Evolutionary conservation across 73 alveolate genomes (phyloP), one percentile per base, ranked within the genome.

Genomic region (Loxodes magnus): DNA sequence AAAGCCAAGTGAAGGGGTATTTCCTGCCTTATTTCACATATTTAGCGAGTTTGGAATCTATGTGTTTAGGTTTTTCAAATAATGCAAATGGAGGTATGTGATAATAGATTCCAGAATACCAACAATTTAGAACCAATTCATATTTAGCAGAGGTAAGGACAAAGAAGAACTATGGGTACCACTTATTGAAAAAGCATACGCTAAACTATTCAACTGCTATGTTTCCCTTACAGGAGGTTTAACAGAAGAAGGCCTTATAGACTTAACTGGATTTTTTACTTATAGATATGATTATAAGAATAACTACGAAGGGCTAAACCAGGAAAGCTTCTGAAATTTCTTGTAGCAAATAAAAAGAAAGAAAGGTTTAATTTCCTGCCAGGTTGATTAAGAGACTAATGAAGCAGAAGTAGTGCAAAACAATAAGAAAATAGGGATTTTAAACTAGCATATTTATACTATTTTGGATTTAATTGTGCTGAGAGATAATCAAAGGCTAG

Each of bases 111-210:
- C 73, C 59, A 78, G 95, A 19, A 44, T 93, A 15, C 97, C 98
- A 31, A 57, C 51, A n/a, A 28, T 31, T 24, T 67, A 46, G 17
- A 42, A 36, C 29, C 49, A 31, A 30, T 69, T 46, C 27, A 74
- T 88, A 20, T 93, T 70, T 78, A 96, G 96, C 9, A 62, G 71
- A 19, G 88, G 99, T 50, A 74, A 73, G 36, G 59, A 74, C 20
- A 51, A 49, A 36, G 75, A 73, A 49, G 99, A 93, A 64, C 49
- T 90, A 19, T 93, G 99, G 99, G 99, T 93, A 9, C 78, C 94
- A 24, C 72, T 93, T 24, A 82, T 93, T 3, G 99, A 93, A 61
- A 93, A 93, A 56, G 99, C 98, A 4, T 93, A 93, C 75, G 99
- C 99, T 35, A 93, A 93, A 61, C 66, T 93, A 4, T 95, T 85